Conservation (phyloP, 2,329 filamentous ascomycete species). For the Penicillium rolfsii region DNA sequence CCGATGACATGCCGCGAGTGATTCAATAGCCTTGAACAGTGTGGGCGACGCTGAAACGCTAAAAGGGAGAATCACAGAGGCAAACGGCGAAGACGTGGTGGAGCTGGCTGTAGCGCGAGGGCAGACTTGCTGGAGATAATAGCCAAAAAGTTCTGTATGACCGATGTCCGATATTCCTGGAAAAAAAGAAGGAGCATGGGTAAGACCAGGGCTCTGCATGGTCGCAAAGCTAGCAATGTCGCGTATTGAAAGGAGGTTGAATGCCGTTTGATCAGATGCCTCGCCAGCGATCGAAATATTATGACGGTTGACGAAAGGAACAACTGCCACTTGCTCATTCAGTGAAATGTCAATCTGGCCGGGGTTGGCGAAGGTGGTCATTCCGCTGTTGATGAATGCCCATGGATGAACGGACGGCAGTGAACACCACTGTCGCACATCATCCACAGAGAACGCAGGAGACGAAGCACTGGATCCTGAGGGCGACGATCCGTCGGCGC, state of each 20-base stretch:
- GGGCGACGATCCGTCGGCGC: slow-evolving; percentile 23
- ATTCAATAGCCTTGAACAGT: slow-evolving; percentile 44
- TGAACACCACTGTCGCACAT: slow-evolving; percentile 33
- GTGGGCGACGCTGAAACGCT: slow-evolving; percentile 43
- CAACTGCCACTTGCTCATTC: slow-evolving; percentile 28
- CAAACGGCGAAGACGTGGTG: slow-evolving; percentile 42
- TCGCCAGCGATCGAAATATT: not conserved
- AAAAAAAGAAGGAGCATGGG: slow-evolving; percentile 32
- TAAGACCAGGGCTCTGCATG: slow-evolving; percentile 10
- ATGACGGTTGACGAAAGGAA: not conserved
- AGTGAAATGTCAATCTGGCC: slow-evolving; percentile 32
- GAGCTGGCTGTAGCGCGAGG: slow-evolving; percentile 46
- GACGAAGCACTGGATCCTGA: slow-evolving; percentile 25
- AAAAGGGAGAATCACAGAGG: slow-evolving; percentile 45
- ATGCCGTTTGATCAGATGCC: not conserved
- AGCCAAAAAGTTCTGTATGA: slow-evolving; percentile 42
- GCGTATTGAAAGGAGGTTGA: not conserved
- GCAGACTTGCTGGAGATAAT: slow-evolving; percentile 47
- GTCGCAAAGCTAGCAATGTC: slow-evolving; percentile 7
- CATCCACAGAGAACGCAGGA: slow-evolving; percentile 20
- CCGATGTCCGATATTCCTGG: slow-evolving; percentile 35
- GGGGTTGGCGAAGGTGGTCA: slow-evolving; percentile 34
- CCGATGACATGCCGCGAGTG: slow-evolving; percentile 45
- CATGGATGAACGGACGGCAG: slow-evolving; percentile 35
- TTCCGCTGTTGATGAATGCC: slow-evolving; percentile 40